Conservation (phyloP, 129 eudicot genomes). For the Centella asiatica region DNA sequence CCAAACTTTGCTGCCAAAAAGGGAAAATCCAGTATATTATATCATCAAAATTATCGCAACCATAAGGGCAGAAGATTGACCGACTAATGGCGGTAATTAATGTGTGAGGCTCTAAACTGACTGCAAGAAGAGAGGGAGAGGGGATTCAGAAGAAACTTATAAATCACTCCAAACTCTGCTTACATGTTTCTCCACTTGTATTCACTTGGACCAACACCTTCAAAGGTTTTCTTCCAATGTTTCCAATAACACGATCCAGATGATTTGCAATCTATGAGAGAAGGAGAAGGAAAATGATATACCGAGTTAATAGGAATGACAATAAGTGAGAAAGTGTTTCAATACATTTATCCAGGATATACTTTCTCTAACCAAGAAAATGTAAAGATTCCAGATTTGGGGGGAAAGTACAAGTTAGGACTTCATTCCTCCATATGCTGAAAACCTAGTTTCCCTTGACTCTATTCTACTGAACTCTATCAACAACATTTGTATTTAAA, state of each 20-base stretch:
- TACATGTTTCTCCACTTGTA: slow-evolving; percentile 95
- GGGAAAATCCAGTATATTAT: background rate
- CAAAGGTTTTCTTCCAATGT: slow-evolving; percentile 84
- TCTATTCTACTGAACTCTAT: too few species aligned
- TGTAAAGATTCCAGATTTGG: too few species aligned
- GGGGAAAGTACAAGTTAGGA: too few species aligned
- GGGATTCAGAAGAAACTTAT: background rate
- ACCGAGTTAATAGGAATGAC: background rate
- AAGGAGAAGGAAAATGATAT: background rate
- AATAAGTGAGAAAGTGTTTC: too few species aligned
- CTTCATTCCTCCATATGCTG: too few species aligned
- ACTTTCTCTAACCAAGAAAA: too few species aligned
- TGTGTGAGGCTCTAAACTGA: slow-evolving; percentile 1
- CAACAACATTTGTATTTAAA: too few species aligned
- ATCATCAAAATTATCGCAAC: background rate
- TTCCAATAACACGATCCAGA: slow-evolving; percentile 73
- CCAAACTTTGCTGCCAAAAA: slow-evolving; percentile 79
- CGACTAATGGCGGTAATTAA: background rate
- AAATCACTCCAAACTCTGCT: slow-evolving; percentile 21
- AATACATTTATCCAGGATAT: too few species aligned
- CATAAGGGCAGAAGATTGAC: too few species aligned
- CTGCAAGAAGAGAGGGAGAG: background rate
- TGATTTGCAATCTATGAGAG: slow-evolving; percentile 62
- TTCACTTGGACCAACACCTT: slow-evolving; percentile 89
- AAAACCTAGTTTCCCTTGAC: too few species aligned